Conservation (phyloP, 148 eudicot genomes). For the Nyssa sinensis region DNA sequence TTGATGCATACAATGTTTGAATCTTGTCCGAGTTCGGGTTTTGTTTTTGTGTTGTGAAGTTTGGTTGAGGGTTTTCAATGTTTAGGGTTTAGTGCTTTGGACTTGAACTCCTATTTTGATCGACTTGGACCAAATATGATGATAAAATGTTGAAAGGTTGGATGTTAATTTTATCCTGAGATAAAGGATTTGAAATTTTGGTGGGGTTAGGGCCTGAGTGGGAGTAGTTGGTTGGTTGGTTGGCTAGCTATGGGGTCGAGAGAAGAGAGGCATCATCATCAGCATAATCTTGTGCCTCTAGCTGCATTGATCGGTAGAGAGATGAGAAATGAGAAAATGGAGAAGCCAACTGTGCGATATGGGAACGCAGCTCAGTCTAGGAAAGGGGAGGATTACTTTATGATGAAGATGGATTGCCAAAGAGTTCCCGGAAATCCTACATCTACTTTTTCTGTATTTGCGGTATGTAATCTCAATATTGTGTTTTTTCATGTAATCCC, state of each 20-base stretch:
- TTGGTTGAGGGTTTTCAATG: too few relatives aligned
- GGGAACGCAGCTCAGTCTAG: conserved; percentile 74
- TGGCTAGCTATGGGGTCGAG: conserved; percentile 41
- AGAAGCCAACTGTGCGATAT: conserved; percentile 60
- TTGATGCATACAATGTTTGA: too few relatives aligned
- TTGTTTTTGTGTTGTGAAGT: neutral
- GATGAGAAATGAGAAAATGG: conserved; percentile 73
- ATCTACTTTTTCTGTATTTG: conserved; percentile 73
- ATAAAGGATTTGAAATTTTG: neutral
- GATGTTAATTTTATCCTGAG: conserved; percentile 10
- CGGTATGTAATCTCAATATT: conserved; percentile 42
- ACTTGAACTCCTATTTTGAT: neutral
- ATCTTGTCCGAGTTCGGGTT: too few relatives aligned
- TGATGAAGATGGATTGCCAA: conserved; percentile 76
- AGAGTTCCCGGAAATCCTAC: conserved; percentile 68
- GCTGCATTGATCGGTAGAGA: conserved; percentile 69
- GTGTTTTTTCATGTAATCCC: too few relatives aligned
- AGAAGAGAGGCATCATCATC: conserved; percentile 44
- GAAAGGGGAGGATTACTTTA: conserved; percentile 81
- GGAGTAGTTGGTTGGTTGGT: conserved; percentile 7
- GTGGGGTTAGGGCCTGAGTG: conserved; percentile 8
- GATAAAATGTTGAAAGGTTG: neutral
- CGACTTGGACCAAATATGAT: neutral
- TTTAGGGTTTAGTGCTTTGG: neutral
- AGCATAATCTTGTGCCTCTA: conserved; percentile 60